These are phyloP conservation scores for Kurtzmaniella quercitrusa DNA, from an alignment of 1,139 yeast species.

Conservation along the genomic window DNA sequence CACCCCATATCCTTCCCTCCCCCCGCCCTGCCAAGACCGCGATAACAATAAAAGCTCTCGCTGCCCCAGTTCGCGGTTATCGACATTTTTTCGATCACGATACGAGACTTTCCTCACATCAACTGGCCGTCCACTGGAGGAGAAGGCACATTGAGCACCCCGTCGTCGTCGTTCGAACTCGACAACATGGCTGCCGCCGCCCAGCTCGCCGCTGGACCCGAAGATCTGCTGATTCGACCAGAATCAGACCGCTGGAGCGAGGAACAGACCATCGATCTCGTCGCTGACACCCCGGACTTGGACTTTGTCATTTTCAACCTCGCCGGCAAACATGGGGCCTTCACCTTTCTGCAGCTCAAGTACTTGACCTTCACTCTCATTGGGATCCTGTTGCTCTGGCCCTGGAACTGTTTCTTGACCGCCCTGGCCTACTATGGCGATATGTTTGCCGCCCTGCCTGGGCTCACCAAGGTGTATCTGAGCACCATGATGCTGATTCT, in stretches of 20 bases:
- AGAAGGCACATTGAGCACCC: slow-evolving; percentile 1
- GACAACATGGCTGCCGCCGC: slow-evolving; percentile 1
- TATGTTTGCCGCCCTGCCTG: slow-evolving; percentile 52
- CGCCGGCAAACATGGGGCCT: slow-evolving; percentile 10
- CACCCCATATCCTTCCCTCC: no score
- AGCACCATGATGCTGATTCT: slow-evolving; percentile 89
- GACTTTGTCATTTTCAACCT: slow-evolving; percentile 9
- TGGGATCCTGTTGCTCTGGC: slow-evolving; percentile 85
- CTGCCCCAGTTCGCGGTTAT: no score
- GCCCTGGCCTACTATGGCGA: slow-evolving; percentile 80
- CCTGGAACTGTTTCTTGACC: slow-evolving; percentile 90
- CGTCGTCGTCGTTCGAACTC: slow-evolving; percentile 1
- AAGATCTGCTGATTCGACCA: not conserved
- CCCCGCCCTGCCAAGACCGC: no score
- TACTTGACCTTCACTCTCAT: slow-evolving; percentile 64
- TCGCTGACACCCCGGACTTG: slow-evolving; percentile 2
- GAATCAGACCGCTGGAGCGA: slow-evolving; percentile 10
- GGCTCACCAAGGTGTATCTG: slow-evolving; percentile 58
- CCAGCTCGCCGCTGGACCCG: not conserved
- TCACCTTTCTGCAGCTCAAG: slow-evolving; percentile 37
- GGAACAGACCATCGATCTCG: not conserved
- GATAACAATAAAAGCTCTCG: no score
- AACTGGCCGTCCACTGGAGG: not conserved
- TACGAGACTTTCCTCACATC: not conserved
- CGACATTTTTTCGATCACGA: no score